Percentiles rank a stretch among this genome's conserved stretches.
Evolutionary conservation across 2,329 filamentous ascomycete genomes (phyloP).

Genomic region (Alternaria triticimaculans): DNA sequence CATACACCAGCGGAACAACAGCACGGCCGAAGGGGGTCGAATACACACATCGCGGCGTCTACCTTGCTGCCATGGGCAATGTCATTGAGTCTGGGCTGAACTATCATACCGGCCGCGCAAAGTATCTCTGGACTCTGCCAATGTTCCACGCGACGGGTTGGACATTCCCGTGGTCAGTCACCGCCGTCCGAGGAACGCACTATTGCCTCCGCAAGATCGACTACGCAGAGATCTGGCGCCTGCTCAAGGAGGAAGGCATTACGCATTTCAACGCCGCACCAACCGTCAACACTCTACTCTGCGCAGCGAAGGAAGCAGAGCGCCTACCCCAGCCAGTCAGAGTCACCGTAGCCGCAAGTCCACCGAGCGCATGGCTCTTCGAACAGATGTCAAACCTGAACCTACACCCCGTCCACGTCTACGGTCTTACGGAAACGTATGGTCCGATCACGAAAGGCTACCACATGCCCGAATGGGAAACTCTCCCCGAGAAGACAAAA

Average conservation of each 20-base stretch:
- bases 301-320: constrained; percentile 77
- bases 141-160: constrained; percentile 79
- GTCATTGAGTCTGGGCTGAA: constrained; percentile 89
- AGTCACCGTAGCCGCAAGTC: constrained; percentile 91
- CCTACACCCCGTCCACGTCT: constrained; percentile 89
- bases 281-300: constrained; percentile 93
- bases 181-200: constrained; percentile 90
- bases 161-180: constrained; percentile 94
- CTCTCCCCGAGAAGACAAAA: constrained; percentile 73
- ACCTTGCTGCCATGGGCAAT: constrained; percentile 84
- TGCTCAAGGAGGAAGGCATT: constrained; percentile 84
- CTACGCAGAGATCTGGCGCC: constrained; percentile 88
- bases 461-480: constrained; percentile 83
- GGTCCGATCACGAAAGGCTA: constrained; percentile 97
- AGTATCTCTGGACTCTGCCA: constrained; percentile 89
- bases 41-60: constrained; percentile 86
- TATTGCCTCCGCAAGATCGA: constrained; percentile 95
- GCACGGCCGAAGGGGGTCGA: constrained; percentile 91
- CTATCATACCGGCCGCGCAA: constrained; percentile 69
- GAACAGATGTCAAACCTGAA: constrained; percentile 91
- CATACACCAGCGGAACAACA: constrained; percentile 94
- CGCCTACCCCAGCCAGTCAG: constrained; percentile 73
- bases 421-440: constrained; percentile 88
- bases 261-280: constrained; percentile 97
- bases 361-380: constrained; percentile 88